Percentiles rank a stretch among this genome's conserved stretches.
phyloP scores from a whole-genome alignment of 176 grass and related monocot genomes.

The Bromus sterilis region DNA sequence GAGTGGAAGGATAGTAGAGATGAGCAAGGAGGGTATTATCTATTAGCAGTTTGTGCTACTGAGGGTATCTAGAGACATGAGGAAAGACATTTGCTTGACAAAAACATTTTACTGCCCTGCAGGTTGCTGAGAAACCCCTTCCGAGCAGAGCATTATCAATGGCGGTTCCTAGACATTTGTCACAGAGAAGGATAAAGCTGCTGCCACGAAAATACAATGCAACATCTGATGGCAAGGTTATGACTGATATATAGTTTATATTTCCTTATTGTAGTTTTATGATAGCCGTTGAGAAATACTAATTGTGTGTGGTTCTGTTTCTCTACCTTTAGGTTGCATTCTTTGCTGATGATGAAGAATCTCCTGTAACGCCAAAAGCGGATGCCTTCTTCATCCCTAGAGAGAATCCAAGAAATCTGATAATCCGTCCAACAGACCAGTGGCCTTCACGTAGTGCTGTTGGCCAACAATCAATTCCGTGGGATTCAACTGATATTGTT shows the following conservation, averaged over 20 bases:
- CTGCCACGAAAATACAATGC: constrained; percentile 67
- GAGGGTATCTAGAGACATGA: not conserved
- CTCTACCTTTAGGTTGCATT: constrained; percentile 61
- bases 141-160: constrained; percentile 49
- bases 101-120: constrained; percentile 23
- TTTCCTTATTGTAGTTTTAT: not conserved
- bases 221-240: constrained; percentile 71
- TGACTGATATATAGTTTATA: not conserved
- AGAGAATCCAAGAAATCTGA: constrained; percentile 86
- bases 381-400: constrained; percentile 88
- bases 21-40: not conserved
- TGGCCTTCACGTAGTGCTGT: constrained; percentile 35
- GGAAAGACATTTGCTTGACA: not conserved
- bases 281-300: not conserved
- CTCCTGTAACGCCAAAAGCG: constrained; percentile 72
- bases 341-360: constrained; percentile 75
- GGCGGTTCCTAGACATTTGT: constrained; percentile 74
- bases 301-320: not conserved
- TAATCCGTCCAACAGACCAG: constrained; percentile 84
- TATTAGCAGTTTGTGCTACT: not conserved
- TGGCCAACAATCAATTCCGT: constrained; percentile 22
- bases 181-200: constrained; percentile 87
- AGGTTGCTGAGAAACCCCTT: constrained; percentile 86
- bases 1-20: not conserved
- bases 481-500: constrained; percentile 28